A percentile compares a stretch with the other conserved stretches of the same genome.
Conservation (phyloP, 1,284 basidiomycete species). For the Trichosporon sp. region DNA sequence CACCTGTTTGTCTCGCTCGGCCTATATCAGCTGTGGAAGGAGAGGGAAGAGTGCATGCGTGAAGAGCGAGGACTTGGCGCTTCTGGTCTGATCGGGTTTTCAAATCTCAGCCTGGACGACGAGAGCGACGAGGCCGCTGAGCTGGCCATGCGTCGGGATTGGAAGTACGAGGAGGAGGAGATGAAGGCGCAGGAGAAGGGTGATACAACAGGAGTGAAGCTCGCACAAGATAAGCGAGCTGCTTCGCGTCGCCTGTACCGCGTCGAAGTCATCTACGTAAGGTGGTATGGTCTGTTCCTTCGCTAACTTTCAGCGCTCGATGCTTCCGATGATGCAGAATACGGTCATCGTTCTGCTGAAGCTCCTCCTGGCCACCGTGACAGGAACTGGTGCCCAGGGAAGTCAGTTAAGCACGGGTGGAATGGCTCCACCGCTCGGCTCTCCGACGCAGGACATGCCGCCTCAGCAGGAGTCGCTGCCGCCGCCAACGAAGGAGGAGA, state of each 20-base stretch:
- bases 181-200: constrained; percentile 58
- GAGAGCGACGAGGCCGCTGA: constrained; percentile 55
- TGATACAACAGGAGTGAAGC: constrained; percentile 65
- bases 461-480: constrained; percentile 59
- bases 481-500: constrained; percentile 85
- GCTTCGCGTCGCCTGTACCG: constrained; percentile 81
- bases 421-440: constrained; percentile 39
- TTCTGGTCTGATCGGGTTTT: constrained; percentile 64
- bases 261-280: constrained; percentile 87
- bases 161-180: constrained; percentile 66
- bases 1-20: constrained; percentile 90
- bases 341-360: constrained; percentile 90
- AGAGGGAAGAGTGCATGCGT: constrained; percentile 90
- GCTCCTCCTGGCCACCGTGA: constrained; percentile 82
- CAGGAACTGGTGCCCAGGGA: constrained; percentile 65
- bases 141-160: constrained; percentile 65
- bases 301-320: constrained; percentile 58
- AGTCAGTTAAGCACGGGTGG: neutral
- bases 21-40: constrained; percentile 91
- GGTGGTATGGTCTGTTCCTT: constrained; percentile 43
- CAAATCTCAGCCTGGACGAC: constrained; percentile 35
- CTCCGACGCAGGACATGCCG: constrained; percentile 58
- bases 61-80: constrained; percentile 81
- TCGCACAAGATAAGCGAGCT: constrained; percentile 68
- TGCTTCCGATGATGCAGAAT: constrained; percentile 77